phyloP scores from a whole-genome alignment of 2,329 filamentous ascomycete species.

The Capronia epimyces region DNA sequence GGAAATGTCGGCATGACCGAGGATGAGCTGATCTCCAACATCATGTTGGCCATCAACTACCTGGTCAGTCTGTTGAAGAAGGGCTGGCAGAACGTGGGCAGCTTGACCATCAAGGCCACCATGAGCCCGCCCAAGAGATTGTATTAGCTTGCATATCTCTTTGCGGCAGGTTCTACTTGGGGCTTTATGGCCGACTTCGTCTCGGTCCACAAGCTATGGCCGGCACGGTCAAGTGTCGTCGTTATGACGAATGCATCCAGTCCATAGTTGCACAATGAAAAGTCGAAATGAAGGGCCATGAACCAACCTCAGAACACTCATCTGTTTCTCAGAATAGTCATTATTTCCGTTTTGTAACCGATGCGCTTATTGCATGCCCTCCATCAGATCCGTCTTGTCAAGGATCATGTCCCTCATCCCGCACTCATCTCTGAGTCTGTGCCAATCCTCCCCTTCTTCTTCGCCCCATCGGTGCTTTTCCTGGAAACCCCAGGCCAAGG shows the following conservation, averaged over 20 bases:
- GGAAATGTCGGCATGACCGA: slow-evolving; percentile 96
- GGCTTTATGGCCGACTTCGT: background rate
- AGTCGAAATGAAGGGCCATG: slow-evolving; percentile 3
- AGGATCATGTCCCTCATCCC: slow-evolving; percentile 81
- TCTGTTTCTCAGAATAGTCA: background rate
- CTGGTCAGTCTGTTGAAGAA: slow-evolving; percentile 99
- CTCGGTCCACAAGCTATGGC: background rate
- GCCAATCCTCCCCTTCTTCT: slow-evolving; percentile 88
- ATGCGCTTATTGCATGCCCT: slow-evolving; percentile 69
- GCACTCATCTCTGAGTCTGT: slow-evolving; percentile 75
- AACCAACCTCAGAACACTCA: background rate
- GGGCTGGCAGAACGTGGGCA: slow-evolving; percentile 99
- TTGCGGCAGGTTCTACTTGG: background rate
- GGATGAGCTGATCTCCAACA: slow-evolving; percentile 95
- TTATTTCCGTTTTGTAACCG: slow-evolving; percentile 4
- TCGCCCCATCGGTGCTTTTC: slow-evolving; percentile 75
- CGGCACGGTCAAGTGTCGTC: background rate
- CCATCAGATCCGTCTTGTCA: slow-evolving; percentile 84
- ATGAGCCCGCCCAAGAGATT: slow-evolving; percentile 98
- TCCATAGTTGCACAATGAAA: background rate
- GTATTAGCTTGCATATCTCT: slow-evolving; percentile 61
- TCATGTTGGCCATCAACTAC: slow-evolving; percentile 99
- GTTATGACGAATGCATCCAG: background rate
- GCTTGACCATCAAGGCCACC: slow-evolving; percentile 98
- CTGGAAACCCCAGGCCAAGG: slow-evolving; percentile 85